Evolutionary conservation across 225 moss, liverwort and hornwort genomes (phyloP), one percentile per base, ranked within the genome.

Genomic region (Anthoceros angustus): DNA sequence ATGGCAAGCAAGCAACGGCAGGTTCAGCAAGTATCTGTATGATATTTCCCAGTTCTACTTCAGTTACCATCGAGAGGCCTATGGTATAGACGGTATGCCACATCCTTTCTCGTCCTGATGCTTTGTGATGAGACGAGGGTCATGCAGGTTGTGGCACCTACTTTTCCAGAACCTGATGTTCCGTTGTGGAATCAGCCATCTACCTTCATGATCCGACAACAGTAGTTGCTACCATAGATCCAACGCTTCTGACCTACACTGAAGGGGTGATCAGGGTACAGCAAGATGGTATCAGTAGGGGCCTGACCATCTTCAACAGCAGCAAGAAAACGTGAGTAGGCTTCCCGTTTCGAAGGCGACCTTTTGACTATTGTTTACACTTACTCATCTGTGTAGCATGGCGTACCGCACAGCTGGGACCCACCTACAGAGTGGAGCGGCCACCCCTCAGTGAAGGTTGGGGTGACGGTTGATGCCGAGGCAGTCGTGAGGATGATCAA

Each of bases 151-250:
- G 60, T 69, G 62, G 2, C 2, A n/a, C 20, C 26, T 43, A 16
- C 25, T 8, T 26, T 69, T 69, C 12, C 40, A 12, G 48, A 55
- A 25, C 20, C 25, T 25, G 24, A 40, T 18, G 24, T 71, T 25
- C 62, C 63, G 7, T 7, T 62, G 62, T 43, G 25, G 32, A 1
- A 32, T 43, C 84, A 98, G 98, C 86, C 21, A 87, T 98, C 61
- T 98, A 84, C 75, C 72, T 98, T 74, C 98, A 98, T 71, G 98
- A 98, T 62, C 98, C 92, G 2, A 80, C 89, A 72, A 98, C 98
- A 60, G 82, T 98, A 81, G 82, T 98, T 78, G 98, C 98, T 49
- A 89, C 89, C 48, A 77, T 98, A 62, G 84, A 92, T 73, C 86
- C 92, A 64, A 87, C 98, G 39, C 74, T 92, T 43, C 72, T 98